Evolutionary conservation across 2,329 filamentous ascomycete species (phyloP).

Genomic region (Verticillium zaregamsianum): DNA sequence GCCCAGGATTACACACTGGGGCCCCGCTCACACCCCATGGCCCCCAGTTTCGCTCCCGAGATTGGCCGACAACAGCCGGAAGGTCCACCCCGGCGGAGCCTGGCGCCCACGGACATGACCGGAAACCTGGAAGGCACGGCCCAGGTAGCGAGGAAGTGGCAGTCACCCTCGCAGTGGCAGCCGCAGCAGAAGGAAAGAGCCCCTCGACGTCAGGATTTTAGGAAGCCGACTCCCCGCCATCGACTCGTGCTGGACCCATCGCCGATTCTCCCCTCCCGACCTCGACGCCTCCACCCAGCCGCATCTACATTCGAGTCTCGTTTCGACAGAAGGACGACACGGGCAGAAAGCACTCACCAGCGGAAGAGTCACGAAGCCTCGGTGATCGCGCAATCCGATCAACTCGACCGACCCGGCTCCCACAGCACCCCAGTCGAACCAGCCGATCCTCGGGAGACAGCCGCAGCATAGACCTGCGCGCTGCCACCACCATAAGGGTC

Average conservation of each 20-base stretch:
- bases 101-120: background rate
- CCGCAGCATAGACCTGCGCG: background rate
- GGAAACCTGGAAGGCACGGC: background rate
- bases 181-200: background rate
- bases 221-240: background rate
- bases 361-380: background rate
- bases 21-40: background rate
- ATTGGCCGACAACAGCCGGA: slow-evolving; percentile 2
- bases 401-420: background rate
- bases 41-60: background rate
- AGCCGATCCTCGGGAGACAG: background rate
- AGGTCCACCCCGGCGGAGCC: background rate
- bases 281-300: background rate
- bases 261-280: background rate
- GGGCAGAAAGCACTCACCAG: background rate
- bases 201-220: slow-evolving; percentile 4
- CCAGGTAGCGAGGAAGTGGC: too few relatives aligned
- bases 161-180: too few relatives aligned
- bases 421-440: background rate
- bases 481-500: background rate
- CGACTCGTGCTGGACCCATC: background rate
- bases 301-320: background rate
- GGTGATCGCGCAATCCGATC: background rate
- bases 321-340: background rate
- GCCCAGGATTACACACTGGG: slow-evolving; percentile 27